These are phyloP conservation scores for Colletotrichum tropicicola DNA, from an alignment of 2,329 filamentous ascomycete species.

Conservation along the genomic window DNA sequence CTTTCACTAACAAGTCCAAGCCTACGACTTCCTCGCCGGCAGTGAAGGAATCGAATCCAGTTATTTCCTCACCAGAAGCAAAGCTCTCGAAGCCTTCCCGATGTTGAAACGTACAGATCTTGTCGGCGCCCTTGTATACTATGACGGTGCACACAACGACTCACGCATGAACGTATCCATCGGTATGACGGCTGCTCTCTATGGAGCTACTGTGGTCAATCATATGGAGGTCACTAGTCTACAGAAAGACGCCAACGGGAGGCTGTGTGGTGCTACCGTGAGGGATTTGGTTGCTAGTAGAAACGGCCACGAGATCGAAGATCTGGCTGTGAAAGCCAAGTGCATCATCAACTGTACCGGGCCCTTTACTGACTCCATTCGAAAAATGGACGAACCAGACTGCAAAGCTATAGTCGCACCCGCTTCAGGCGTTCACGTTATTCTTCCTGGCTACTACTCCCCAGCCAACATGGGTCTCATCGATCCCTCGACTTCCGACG, in stretches of 20 bases:
- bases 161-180: conserved; percentile 92
- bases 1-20: conserved; percentile 52
- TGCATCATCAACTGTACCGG: conserved; percentile 90
- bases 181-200: conserved; percentile 88
- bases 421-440: conserved; percentile 85
- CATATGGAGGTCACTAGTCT: conserved; percentile 83
- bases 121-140: conserved; percentile 87
- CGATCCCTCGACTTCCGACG: conserved; percentile 86
- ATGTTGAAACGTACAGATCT: conserved; percentile 86
- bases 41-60: conserved; percentile 89
- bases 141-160: conserved; percentile 92
- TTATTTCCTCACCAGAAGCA: conserved; percentile 87
- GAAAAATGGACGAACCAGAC: conserved; percentile 81
- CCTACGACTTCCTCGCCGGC: conserved; percentile 86
- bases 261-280: conserved; percentile 76
- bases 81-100: conserved; percentile 86
- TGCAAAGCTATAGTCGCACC: conserved; percentile 84
- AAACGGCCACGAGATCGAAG: conserved; percentile 68
- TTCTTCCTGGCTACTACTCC: conserved; percentile 87
- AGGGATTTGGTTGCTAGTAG: conserved; percentile 75
- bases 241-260: conserved; percentile 77
- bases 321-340: conserved; percentile 79
- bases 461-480: conserved; percentile 88
- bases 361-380: conserved; percentile 85
- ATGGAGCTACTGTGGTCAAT: conserved; percentile 84